Percentiles rank a stretch among this genome's conserved stretches.
Evolutionary conservation across 163 green algal genomes (phyloP).

Genomic region (Scenedesmus sp.): DNA sequence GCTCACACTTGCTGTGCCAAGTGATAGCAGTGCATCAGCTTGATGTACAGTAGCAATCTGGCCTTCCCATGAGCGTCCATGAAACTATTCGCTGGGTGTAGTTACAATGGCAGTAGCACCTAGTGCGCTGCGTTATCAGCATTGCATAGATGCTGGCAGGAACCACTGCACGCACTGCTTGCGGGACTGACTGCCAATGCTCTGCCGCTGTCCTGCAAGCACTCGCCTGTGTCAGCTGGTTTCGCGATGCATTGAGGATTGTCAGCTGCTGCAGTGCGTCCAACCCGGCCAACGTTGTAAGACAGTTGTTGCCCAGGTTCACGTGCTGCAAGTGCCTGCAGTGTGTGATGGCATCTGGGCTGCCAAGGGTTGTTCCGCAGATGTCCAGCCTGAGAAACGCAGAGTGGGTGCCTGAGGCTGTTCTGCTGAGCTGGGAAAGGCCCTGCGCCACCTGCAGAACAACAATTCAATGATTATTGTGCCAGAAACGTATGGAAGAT

Average conservation of each 20-base stretch:
- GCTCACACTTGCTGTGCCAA: too few species aligned
- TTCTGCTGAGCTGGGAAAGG: slow-evolving; percentile 67
- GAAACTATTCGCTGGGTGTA: too few species aligned
- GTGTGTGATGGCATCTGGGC: slow-evolving; percentile 38
- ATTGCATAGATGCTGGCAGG: too few species aligned
- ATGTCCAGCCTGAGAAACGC: slow-evolving; percentile 65
- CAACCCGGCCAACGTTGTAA: slow-evolving; percentile 57
- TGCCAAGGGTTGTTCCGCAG: slow-evolving; percentile 59
- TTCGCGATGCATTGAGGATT: slow-evolving; percentile 63
- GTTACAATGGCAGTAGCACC: too few species aligned
- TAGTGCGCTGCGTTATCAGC: too few species aligned
- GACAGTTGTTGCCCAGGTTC: slow-evolving; percentile 60
- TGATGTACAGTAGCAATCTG: too few species aligned
- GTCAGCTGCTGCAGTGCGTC: slow-evolving; percentile 59
- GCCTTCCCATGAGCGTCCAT: too few species aligned
- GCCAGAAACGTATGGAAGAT: too few species aligned
- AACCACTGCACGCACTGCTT: too few species aligned
- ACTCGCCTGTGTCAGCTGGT: slow-evolving; percentile 65
- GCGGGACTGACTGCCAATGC: too few species aligned
- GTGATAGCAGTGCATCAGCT: too few species aligned
- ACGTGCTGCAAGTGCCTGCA: slow-evolving; percentile 65
- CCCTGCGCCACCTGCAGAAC: slow-evolving; percentile 36
- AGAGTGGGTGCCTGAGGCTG: slow-evolving; percentile 59
- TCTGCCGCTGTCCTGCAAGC: not conserved
- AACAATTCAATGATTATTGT: not conserved